Conservation (phyloP, 768 basidiomycete species). For the Pulveroboletus sp. region DNA sequence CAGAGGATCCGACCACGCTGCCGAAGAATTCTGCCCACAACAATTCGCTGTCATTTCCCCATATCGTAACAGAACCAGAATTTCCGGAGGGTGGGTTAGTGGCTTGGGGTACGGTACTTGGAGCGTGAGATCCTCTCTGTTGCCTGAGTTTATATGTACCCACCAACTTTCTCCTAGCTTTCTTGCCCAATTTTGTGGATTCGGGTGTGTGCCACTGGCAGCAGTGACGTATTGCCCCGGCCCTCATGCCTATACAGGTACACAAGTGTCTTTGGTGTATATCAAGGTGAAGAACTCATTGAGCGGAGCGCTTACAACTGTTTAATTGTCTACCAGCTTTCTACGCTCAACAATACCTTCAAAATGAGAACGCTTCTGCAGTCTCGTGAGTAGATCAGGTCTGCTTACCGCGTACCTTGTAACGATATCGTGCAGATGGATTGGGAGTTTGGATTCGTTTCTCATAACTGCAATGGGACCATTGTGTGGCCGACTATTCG, state of each 20-base stretch:
- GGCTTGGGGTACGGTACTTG: constrained; percentile 25
- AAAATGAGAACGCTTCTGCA: constrained; percentile 19
- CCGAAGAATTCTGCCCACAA: not conserved
- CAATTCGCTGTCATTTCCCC: not conserved
- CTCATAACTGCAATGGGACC: constrained; percentile 18
- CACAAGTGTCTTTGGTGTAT: constrained; percentile 23
- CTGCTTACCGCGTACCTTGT: not conserved
- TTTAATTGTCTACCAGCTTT: constrained; percentile 13
- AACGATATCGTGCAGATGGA: constrained; percentile 15
- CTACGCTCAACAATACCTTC: constrained; percentile 18
- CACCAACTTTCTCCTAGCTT: constrained; percentile 15
- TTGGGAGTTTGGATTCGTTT: constrained; percentile 19
- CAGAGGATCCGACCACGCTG: not conserved
- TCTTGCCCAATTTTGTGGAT: constrained; percentile 24
- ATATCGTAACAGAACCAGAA: not conserved
- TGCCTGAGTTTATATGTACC: not conserved
- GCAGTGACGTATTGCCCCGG: not conserved
- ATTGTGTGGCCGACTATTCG: constrained; percentile 23
- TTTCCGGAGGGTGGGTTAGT: constrained; percentile 17
- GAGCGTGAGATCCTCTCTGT: constrained; percentile 15
- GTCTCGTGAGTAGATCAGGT: constrained; percentile 18
- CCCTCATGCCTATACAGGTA: constrained; percentile 15
- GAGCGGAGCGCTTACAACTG: not conserved
- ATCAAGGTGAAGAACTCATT: constrained; percentile 17
- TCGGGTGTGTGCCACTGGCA: constrained; percentile 15